These are phyloP conservation scores for Penicillium diatomitis DNA, from an alignment of 495 filamentous ascomycete species.

Conservation along the genomic window DNA sequence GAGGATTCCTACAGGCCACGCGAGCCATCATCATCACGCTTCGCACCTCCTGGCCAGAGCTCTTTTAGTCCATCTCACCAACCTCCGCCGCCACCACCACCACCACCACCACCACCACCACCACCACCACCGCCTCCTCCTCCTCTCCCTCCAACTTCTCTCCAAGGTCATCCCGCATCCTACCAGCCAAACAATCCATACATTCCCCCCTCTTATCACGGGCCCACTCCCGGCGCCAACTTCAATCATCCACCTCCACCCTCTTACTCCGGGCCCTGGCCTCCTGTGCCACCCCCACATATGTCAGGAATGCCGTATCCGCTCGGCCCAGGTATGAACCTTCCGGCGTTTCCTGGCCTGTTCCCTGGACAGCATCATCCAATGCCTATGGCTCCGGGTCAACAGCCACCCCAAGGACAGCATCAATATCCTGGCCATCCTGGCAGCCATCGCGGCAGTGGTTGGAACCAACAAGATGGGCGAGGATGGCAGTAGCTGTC, in stretches of 20 bases:
- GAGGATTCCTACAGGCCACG: slow-evolving; percentile 43
- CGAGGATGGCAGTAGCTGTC: slow-evolving; percentile 15
- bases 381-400: slow-evolving; percentile 15
- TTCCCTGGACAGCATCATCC: slow-evolving; percentile 12
- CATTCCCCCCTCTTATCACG: slow-evolving; percentile 5
- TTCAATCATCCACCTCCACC: slow-evolving; percentile 38
- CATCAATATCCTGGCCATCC: slow-evolving; percentile 31
- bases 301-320: slow-evolving; percentile 14
- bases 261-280: slow-evolving; percentile 44
- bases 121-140: slow-evolving; percentile 15
- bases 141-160: slow-evolving; percentile 14
- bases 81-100: slow-evolving; percentile 16
- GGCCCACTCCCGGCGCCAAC: slow-evolving; percentile 1
- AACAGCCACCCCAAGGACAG: slow-evolving; percentile 28
- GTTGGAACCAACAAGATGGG: slow-evolving; percentile 16
- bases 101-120: slow-evolving; percentile 13
- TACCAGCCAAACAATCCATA: slow-evolving; percentile 12
- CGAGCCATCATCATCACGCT: slow-evolving; percentile 18
- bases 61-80: background rate
- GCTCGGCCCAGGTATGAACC: slow-evolving; percentile 10
- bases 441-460: slow-evolving; percentile 12
- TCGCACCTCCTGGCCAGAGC: slow-evolving; percentile 11
- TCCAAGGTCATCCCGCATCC: slow-evolving; percentile 13
- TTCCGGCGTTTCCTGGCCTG: slow-evolving; percentile 20
- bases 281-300: slow-evolving; percentile 34